These are phyloP conservation scores for Chalaropsis thielavioides DNA, from an alignment of 2,329 filamentous ascomycete species.

Conservation along the genomic window DNA sequence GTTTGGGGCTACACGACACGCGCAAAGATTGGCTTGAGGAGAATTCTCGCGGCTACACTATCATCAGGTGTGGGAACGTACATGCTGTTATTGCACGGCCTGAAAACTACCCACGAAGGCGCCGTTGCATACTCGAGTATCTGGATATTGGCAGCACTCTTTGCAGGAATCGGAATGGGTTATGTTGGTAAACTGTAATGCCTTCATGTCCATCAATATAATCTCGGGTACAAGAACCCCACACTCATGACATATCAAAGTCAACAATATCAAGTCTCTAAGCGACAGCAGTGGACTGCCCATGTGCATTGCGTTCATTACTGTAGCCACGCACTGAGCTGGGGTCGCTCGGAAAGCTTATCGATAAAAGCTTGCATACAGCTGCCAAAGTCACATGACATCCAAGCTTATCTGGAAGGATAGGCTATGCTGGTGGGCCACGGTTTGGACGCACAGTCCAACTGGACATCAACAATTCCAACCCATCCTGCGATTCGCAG, in stretches of 20 bases:
- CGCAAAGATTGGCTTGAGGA: constrained; percentile 47
- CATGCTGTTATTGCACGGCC: constrained; percentile 48
- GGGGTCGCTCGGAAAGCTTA: background rate
- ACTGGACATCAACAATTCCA: background rate
- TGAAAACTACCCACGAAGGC: constrained; percentile 59
- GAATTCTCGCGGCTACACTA: constrained; percentile 46
- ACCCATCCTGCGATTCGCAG: background rate
- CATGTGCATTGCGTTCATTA: background rate
- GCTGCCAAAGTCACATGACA: background rate
- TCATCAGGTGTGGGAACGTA: constrained; percentile 46
- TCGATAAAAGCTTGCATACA: background rate
- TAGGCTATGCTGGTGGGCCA: too few relatives aligned
- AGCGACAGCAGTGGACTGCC: background rate
- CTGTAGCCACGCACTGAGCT: background rate
- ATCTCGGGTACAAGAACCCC: too few relatives aligned
- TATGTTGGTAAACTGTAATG: constrained; percentile 31
- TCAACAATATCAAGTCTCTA: too few relatives aligned
- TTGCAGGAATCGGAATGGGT: constrained; percentile 43
- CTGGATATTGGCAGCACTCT: constrained; percentile 53
- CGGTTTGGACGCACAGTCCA: too few relatives aligned
- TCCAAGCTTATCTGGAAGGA: background rate
- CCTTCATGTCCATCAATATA: too few relatives aligned
- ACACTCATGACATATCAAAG: too few relatives aligned
- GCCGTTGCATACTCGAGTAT: constrained; percentile 58
- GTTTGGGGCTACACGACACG: constrained; percentile 53